A percentile compares a stretch with the other conserved stretches of the same genome.
phyloP scores from a whole-genome alignment of 106 monocot genomes.

The Acorus calamus region DNA sequence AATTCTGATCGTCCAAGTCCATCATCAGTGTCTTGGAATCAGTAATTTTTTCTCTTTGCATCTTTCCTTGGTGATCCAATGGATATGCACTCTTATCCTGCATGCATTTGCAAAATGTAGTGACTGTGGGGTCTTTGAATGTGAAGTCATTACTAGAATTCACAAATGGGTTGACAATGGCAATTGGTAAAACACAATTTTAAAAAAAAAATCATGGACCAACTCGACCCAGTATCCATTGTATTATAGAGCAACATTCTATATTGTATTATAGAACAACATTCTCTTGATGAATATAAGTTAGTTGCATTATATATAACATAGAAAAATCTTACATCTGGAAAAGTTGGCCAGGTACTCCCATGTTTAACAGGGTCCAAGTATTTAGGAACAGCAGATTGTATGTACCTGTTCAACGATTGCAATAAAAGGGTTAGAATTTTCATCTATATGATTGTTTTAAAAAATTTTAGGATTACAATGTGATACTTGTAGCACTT shows the following conservation, averaged over 20 bases:
- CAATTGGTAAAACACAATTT: no score
- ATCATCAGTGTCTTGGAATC: slow-evolving; percentile 9
- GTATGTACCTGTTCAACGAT: slow-evolving; percentile 23
- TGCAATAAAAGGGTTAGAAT: not conserved
- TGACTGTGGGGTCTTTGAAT: no score
- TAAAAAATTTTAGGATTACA: no score
- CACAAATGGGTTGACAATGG: no score
- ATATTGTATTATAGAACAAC: not conserved
- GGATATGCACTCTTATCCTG: slow-evolving; percentile 25
- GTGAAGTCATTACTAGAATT: no score
- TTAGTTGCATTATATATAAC: not conserved
- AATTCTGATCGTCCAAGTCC: slow-evolving; percentile 11
- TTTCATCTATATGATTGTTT: not conserved
- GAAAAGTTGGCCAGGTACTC: slow-evolving; percentile 8
- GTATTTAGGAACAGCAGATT: slow-evolving; percentile 10
- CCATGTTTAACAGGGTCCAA: slow-evolving; percentile 10
- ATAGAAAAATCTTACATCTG: slow-evolving; percentile 27
- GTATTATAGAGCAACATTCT: no score
- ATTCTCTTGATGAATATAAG: no score
- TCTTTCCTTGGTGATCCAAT: slow-evolving; percentile 10
- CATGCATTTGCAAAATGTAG: slow-evolving; percentile 1
- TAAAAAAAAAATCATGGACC: no score
- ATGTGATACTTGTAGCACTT: no score
- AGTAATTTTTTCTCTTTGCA: slow-evolving; percentile 9
- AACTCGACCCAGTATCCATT: no score